Evolutionary conservation across 257 asterid genomes (phyloP).

Genomic region (Parsonsia alboflavescens): DNA sequence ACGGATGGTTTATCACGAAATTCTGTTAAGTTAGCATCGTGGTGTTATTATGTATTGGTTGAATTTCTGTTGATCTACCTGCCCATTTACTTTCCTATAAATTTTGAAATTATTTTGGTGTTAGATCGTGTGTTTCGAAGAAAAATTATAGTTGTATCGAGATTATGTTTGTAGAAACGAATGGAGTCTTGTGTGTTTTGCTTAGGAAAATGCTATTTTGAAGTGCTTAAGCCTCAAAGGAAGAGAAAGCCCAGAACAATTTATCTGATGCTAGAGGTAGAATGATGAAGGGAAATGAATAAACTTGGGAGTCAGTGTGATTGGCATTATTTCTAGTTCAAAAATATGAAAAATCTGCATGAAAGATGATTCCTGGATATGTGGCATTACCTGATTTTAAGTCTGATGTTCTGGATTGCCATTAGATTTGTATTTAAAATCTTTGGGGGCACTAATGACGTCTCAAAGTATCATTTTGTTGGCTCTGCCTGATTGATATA

Average conservation of each 20-base stretch:
- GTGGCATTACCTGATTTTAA: not conserved
- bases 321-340: not conserved
- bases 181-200: not conserved
- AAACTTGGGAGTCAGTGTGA: not conserved
- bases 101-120: not conserved
- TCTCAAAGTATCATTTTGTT: not conserved
- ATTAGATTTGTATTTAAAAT: not conserved
- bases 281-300: not conserved
- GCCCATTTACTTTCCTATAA: not conserved
- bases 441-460: not conserved
- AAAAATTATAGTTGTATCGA: not conserved
- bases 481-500: not conserved
- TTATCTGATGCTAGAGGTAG: too few relatives aligned
- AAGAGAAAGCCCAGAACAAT: not conserved
- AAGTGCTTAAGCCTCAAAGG: not conserved
- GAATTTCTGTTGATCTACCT: conserved; percentile 6
- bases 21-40: not conserved
- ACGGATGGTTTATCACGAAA: not conserved
- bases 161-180: not conserved
- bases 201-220: not conserved
- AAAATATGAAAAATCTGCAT: not conserved
- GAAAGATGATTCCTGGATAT: not conserved
- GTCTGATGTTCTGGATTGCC: not conserved
- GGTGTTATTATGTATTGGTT: not conserved
- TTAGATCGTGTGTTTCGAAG: not conserved